Evolutionary conservation across 2,329 filamentous ascomycete species (phyloP), one percentile per base, ranked within the genome.

Genomic region (Metarhizium brunneum): DNA sequence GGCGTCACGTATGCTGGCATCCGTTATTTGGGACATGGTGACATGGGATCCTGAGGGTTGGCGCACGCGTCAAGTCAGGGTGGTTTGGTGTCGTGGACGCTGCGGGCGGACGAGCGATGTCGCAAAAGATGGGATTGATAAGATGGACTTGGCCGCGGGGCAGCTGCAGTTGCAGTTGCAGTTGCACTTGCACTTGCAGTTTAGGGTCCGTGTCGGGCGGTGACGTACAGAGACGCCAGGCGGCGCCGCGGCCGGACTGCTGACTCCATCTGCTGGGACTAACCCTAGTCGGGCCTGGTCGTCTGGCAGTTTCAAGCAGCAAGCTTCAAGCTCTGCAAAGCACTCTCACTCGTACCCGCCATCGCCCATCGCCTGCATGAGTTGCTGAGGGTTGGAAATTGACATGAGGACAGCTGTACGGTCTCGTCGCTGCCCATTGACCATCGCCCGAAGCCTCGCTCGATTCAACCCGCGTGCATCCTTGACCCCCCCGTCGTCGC

Each of bases 1-100:
- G 57, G 86, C 88, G 47, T 76, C 74, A 66, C 81, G 84, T 54
- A 97, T 78, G 51, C 78, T 80, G 42, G 84, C 83, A 58, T 90
- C 85, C 47, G 90, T 92, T 65, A 96, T 85, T 36, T 58, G 47
- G n/a, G 56, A 57, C 54, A 59, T 59, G 49, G 47, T 40, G 11
- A 55, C 20, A 48, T 35, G 32, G 54, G 48, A 35, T n/a, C 32
- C 32, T 36, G 47, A 52, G 5, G 8, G 10, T 11, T 35, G 32
- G 32, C 32, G 32, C 7, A 35, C 2, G 6, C 32, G 32, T 35
- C 40, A 10, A 14, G 42, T 18, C 20, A 4, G 42, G 16, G 10
- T 16, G 16, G 25, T 25, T 25, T 25, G 25, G 53, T 43, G 40
- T 30, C 29, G 49, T 30, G 30, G 47, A 51, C 20, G 36, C 14